Evolutionary conservation across 2,329 filamentous ascomycete species (phyloP), one percentile per base, ranked within the genome.

Genomic region (Decorospora gaudefroyi): DNA sequence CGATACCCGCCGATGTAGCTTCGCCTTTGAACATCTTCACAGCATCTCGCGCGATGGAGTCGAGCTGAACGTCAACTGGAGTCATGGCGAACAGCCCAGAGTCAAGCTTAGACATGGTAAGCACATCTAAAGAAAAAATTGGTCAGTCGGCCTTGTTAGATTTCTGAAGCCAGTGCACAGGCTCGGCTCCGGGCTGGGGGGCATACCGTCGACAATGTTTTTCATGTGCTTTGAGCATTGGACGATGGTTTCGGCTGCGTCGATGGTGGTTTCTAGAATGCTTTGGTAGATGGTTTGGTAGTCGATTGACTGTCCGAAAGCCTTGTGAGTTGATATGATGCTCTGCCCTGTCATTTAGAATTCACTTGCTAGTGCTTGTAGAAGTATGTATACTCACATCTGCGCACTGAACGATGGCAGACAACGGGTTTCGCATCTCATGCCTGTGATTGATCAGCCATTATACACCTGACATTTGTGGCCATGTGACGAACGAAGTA

Each of bases 181-280:
- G n/a, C n/a, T n/a, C n/a, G n/a, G n/a, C n/a, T n/a, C n/a, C 7
- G 25, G 10, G 30, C 5, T 27, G 33, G 2, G 33, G 2, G 4
- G 6, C 34, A 13, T 37, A 46, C 42, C 74, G 42, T 76, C 74
- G 0, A 76, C 72, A 13, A 76, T 75, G 6, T 69, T 59, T 46
- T 75, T 76, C 58, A 74, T 72, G 49, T 76, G 74, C 34, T 72
- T 69, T 1, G 69, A 69, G 51, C 74, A 76, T 5, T 71, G 62
- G 2, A 70, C 69, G 42, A 76, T 75, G 1, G 70, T 76, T 36
- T 74, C 62, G 0, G 68, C 68, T n/a, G 69, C 62, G 17, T 73
- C 70, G 4, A 65, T 22, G 0, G 55, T 61, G 7, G 55, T 39
- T 2, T 61, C 54, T 1, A 62, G 11, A 4, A 60, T 41, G 4